phyloP scores from a whole-genome alignment of 2,329 filamentous ascomycete species.

The Beauveria medogensis region DNA sequence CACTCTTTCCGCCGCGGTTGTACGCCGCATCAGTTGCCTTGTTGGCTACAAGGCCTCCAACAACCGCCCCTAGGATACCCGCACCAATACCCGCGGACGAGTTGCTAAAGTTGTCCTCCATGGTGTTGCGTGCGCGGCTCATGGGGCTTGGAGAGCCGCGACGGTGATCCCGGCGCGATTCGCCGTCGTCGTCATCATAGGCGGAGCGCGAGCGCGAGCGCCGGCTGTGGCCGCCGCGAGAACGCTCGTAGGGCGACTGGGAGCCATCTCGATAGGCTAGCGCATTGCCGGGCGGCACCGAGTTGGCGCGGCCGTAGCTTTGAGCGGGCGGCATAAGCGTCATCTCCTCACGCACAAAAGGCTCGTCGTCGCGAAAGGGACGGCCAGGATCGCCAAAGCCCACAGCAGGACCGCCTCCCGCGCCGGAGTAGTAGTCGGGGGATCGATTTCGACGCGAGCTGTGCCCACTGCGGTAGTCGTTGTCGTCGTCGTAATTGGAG shows the following conservation, averaged over 20 bases:
- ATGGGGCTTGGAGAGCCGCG: slow-evolving; percentile 23
- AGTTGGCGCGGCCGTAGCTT: slow-evolving; percentile 23
- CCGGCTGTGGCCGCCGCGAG: not conserved
- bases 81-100: slow-evolving; percentile 41
- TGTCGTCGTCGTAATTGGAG: slow-evolving; percentile 15
- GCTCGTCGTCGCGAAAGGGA: slow-evolving; percentile 19
- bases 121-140: slow-evolving; percentile 31
- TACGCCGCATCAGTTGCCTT: slow-evolving; percentile 37
- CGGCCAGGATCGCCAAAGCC: slow-evolving; percentile 10
- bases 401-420: slow-evolving; percentile 15
- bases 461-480: slow-evolving; percentile 1
- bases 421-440: slow-evolving; percentile 25
- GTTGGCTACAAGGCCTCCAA: slow-evolving; percentile 45
- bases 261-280: slow-evolving; percentile 21
- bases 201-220: slow-evolving; percentile 17
- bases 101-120: slow-evolving; percentile 40
- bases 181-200: slow-evolving; percentile 9
- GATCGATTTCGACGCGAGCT: slow-evolving; percentile 17
- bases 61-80: slow-evolving; percentile 44
- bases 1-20: slow-evolving; percentile 19
- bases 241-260: slow-evolving; percentile 13
- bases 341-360: slow-evolving; percentile 22
- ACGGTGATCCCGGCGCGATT: slow-evolving; percentile 3
- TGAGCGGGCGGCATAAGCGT: slow-evolving; percentile 20
- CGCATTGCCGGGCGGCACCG: slow-evolving; percentile 21